Percentiles rank a stretch among this genome's conserved stretches.
Conservation (phyloP, 1,284 basidiomycete species). For the Pholiota adiposa region DNA sequence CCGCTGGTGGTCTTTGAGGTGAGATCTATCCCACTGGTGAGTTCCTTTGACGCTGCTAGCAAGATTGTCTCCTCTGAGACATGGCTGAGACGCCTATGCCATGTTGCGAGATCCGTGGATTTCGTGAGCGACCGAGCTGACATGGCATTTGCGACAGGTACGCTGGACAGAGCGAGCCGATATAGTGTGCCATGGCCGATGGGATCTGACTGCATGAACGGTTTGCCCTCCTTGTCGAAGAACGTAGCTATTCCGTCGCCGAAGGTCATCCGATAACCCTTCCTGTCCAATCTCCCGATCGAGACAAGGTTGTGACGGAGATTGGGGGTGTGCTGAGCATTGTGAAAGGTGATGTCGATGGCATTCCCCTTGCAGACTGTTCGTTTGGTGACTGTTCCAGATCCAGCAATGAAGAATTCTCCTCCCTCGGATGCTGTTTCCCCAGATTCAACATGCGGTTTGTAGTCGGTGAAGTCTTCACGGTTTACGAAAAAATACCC, state of each 20-base stretch:
- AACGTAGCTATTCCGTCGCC: neutral
- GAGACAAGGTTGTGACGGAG: constrained; percentile 15
- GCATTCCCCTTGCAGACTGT: neutral
- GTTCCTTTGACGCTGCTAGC: neutral
- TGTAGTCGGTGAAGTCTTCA: constrained; percentile 7
- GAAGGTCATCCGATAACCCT: constrained; percentile 11
- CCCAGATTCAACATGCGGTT: neutral
- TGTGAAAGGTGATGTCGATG: constrained; percentile 10
- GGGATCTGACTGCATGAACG: neutral
- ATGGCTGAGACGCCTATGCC: neutral
- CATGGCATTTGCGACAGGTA: neutral
- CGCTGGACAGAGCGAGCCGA: neutral
- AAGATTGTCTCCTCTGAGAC: neutral
- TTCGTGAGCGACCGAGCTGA: neutral
- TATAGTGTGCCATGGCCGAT: neutral
- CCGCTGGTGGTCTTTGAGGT: neutral
- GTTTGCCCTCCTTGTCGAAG: neutral
- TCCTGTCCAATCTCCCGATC: neutral
- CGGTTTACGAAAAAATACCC: constrained; percentile 7
- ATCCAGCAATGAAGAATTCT: constrained; percentile 2
- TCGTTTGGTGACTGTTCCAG: constrained; percentile 1
- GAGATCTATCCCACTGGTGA: neutral
- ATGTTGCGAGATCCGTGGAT: neutral
- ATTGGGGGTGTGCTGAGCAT: constrained; percentile 17
- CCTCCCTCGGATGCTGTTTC: constrained; percentile 1